Evolutionary conservation across 768 basidiomycete species (phyloP), one percentile per base, ranked within the genome.

Genomic region (Ramaria sp.): DNA sequence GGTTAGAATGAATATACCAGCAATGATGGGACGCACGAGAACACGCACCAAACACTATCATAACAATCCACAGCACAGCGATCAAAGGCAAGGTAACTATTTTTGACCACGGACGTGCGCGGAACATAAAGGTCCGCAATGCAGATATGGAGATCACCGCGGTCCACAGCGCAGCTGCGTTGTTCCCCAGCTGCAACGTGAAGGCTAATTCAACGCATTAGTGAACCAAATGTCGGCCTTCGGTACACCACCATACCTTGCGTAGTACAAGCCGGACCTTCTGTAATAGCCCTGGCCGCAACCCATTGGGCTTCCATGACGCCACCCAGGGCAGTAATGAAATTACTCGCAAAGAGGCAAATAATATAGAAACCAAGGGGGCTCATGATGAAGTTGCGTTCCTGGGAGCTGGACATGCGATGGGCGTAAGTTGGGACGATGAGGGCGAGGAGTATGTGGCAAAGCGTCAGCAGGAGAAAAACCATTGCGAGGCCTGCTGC

Each of bases 361-460:
- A 72, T 74, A n/a, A 78, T 76, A 65, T 86, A 87, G 51, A 78
- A 76, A 1, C 87, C 87, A 13, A 87, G 75, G 60, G 85, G 84
- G 7, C 84, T 85, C 57, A 77, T 75, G 67, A 88, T 86, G 67
- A 88, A 86, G 59, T 80, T 70, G 42, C 75, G 78, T 66, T 81
- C 80, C 33, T 67, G 65, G 4, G 62, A 57, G 48, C 70, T 69
- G 31, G 59, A 54, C 17, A 74, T 64, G 58, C 66, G 64, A 30
- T 63, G 50, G 17, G 58, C 60, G 33, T 65, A 53, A n/a, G 48
- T 27, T 13, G 48, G 57, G 20, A 58, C 4, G 33, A 39, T 22
- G 24, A 43, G 50, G 12, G 27, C 27, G 19, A 58, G 20, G n/a
- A 37, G 10, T 12, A 51, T 51, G 50, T 51, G 82, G 48, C 73